Evolutionary conservation across 2,329 filamentous ascomycete species (phyloP).

Genomic region (Diaporthe nobilis): DNA sequence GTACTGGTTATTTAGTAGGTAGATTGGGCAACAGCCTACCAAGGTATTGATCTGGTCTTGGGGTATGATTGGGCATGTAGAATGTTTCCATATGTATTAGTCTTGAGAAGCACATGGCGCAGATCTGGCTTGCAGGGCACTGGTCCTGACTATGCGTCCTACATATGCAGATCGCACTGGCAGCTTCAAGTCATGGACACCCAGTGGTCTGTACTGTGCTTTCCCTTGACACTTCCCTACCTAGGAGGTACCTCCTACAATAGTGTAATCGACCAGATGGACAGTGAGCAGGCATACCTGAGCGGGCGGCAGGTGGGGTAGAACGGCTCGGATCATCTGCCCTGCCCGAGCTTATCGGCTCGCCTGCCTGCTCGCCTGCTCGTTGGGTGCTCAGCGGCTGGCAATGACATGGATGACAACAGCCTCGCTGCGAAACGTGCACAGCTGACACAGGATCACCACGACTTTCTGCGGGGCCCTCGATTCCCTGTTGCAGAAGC

Average conservation of each 20-base stretch:
- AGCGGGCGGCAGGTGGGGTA: slow-evolving; percentile 6
- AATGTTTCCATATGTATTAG: neutral
- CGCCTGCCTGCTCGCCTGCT: neutral
- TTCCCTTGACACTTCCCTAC: neutral
- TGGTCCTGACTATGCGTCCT: neutral
- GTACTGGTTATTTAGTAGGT: neutral
- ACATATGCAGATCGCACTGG: neutral
- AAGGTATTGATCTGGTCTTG: neutral
- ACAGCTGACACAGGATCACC: slow-evolving; percentile 33
- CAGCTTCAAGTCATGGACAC: too few relatives aligned
- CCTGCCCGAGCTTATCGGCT: slow-evolving; percentile 28
- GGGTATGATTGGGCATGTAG: neutral
- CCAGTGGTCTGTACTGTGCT: neutral
- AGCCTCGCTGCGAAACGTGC: slow-evolving; percentile 28
- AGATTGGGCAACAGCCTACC: neutral
- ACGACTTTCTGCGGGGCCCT: slow-evolving; percentile 31
- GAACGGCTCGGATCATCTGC: slow-evolving; percentile 31
- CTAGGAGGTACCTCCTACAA: neutral
- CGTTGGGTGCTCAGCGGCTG: neutral
- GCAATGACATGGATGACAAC: slow-evolving; percentile 22
- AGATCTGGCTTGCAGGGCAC: neutral
- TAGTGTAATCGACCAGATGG: neutral
- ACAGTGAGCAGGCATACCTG: neutral
- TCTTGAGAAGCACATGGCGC: neutral
- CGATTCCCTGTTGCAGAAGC: slow-evolving; percentile 27